Evolutionary conservation across 208 protist species (phyloP).

Genomic region (Acanthamoeba lenticulata): DNA sequence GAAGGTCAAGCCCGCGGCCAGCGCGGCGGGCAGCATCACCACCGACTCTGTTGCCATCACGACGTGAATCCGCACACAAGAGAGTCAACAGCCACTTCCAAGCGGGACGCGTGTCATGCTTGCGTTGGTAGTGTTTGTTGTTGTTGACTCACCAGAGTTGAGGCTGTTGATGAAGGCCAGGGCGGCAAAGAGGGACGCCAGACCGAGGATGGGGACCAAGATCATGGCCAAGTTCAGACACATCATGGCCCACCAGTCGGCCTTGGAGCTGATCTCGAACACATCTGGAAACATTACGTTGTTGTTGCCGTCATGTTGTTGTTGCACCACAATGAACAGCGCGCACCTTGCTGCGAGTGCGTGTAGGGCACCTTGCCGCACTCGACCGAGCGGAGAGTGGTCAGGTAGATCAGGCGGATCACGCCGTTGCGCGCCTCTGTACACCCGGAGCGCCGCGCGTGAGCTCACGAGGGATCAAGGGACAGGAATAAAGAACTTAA

Average conservation of each 20-base stretch:
- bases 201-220: background rate
- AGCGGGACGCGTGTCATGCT: no score
- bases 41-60: background rate
- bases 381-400: background rate
- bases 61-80: background rate
- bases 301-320: background rate
- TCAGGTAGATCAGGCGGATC: slow-evolving; percentile 18
- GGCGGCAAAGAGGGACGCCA: background rate
- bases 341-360: background rate
- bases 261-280: slow-evolving; percentile 37
- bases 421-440: slow-evolving; percentile 1
- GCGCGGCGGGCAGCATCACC: background rate
- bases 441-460: background rate
- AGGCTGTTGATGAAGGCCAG: background rate
- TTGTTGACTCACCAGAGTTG: slow-evolving; percentile 1
- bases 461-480: background rate
- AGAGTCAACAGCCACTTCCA: background rate
- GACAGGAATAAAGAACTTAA: no score
- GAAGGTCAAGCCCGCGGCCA: background rate
- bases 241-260: slow-evolving; percentile 13
- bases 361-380: slow-evolving; percentile 1
- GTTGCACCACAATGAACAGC: background rate
- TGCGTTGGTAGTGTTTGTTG: no score
- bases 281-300: no score
- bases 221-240: slow-evolving; percentile 26